These are phyloP conservation scores for Striga hermonthica DNA, from an alignment of 305 asterid genomes.

Conservation along the genomic window DNA sequence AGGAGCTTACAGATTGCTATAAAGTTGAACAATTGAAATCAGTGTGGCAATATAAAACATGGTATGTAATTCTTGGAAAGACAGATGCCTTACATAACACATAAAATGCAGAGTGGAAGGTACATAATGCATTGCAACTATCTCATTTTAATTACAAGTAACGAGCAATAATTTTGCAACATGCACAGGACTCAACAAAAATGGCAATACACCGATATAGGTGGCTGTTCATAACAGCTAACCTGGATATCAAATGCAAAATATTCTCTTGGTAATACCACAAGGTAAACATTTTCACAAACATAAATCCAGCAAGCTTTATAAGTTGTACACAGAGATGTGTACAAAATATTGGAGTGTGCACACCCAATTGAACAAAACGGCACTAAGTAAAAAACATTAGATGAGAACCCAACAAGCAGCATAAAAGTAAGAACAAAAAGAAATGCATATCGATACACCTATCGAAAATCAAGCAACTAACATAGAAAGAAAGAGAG, in stretches of 20 bases:
- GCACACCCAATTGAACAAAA: conserved; percentile 20
- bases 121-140: not conserved
- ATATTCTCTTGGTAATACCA: not conserved
- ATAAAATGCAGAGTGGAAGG: not conserved
- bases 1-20: not conserved
- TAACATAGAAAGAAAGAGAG: conserved; percentile 19
- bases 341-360: conserved; percentile 9
- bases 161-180: not conserved
- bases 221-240: conserved; percentile 11
- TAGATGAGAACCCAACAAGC: conserved; percentile 14
- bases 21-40: conserved; percentile 1
- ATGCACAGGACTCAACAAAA: too few relatives aligned
- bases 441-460: not conserved
- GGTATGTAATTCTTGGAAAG: not conserved
- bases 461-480: not conserved
- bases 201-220: not conserved
- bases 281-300: not conserved
- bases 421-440: conserved; percentile 10
- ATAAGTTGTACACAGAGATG: conserved; percentile 25
- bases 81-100: not conserved
- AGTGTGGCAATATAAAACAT: not conserved
- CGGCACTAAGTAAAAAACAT: conserved; percentile 14
- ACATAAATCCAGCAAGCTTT: conserved; percentile 24
- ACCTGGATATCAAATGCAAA: conserved; percentile 5
- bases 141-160: not conserved